Percentiles rank a stretch among this genome's conserved stretches.
These are phyloP conservation scores for Aspergillus sp. DNA, from an alignment of 2,329 filamentous ascomycete species.

Conservation along the genomic window DNA sequence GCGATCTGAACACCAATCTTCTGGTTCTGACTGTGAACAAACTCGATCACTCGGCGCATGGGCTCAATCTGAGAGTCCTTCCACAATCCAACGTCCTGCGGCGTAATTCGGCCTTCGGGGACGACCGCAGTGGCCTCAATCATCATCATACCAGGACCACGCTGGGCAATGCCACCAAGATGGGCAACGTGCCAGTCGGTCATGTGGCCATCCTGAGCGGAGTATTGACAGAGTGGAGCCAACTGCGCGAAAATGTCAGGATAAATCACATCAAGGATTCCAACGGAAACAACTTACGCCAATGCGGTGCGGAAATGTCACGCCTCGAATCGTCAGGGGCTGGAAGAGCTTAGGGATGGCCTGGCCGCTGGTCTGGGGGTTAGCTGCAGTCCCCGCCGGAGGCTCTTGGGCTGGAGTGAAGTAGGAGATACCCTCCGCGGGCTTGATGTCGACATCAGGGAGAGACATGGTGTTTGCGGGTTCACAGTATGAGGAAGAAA, in stretches of 20 bases:
- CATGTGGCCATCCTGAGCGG: conserved; percentile 61
- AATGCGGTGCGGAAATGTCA: conserved; percentile 63
- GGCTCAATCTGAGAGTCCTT: conserved; percentile 72
- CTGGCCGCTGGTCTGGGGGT: conserved; percentile 36
- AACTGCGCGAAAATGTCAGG: neutral
- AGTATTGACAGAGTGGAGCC: conserved; percentile 61
- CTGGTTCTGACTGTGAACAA: conserved; percentile 70
- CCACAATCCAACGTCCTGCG: conserved; percentile 61
- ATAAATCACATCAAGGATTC: neutral
- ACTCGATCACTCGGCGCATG: conserved; percentile 62
- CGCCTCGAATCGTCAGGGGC: conserved; percentile 50
- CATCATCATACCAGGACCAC: conserved; percentile 66
- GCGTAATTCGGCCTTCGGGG: conserved; percentile 73
- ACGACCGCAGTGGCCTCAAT: conserved; percentile 73
- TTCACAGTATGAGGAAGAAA: neutral
- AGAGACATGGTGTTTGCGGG: neutral
- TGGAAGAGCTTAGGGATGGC: conserved; percentile 51
- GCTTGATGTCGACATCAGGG: conserved; percentile 29
- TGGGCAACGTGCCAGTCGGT: conserved; percentile 83
- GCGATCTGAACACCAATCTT: conserved; percentile 73
- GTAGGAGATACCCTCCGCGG: conserved; percentile 38
- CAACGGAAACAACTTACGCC: conserved; percentile 34
- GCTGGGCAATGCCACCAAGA: conserved; percentile 67
- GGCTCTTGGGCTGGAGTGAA: conserved; percentile 33
- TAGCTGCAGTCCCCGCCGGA: conserved; percentile 31